phyloP scores from a whole-genome alignment of 495 filamentous ascomycete genomes.

The Hypoxylon lienhwacheense region DNA sequence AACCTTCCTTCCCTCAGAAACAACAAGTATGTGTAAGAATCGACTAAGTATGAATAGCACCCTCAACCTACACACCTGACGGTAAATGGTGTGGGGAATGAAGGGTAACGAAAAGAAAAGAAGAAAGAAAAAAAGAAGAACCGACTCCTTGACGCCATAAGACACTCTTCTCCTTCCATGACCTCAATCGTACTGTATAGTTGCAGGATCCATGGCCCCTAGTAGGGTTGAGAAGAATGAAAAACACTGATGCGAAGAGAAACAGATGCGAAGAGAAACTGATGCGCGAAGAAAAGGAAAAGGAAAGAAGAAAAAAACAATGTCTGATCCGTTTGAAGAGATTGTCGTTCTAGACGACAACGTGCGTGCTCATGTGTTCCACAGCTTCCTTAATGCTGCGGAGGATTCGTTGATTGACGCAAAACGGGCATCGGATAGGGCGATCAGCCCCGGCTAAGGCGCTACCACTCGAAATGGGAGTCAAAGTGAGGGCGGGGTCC shows the following conservation, averaged over 20 bases:
- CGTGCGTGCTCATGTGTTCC: slow-evolving; percentile 61
- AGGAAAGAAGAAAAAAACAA: too few species aligned
- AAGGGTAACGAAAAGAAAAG: neutral
- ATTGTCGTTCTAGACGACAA: slow-evolving; percentile 46
- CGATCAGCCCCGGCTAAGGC: slow-evolving; percentile 49
- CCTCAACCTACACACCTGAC: too few species aligned
- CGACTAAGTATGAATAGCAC: too few species aligned
- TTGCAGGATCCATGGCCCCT: neutral
- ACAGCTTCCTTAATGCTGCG: slow-evolving; percentile 60
- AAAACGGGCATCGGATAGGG: slow-evolving; percentile 59
- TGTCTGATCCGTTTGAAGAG: too few species aligned
- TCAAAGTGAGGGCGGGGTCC: slow-evolving; percentile 47
- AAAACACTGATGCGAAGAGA: neutral
- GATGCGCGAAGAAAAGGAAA: too few species aligned
- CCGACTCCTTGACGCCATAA: slow-evolving; percentile 1
- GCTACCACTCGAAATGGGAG: slow-evolving; percentile 51
- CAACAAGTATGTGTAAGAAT: too few species aligned
- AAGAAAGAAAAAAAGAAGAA: neutral
- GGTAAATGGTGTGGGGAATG: too few species aligned
- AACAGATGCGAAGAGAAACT: neutral
- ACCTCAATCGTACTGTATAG: slow-evolving; percentile 1
- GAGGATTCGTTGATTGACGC: slow-evolving; percentile 59
- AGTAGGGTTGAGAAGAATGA: neutral
- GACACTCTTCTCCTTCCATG: neutral
- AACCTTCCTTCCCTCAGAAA: too few species aligned